phyloP scores from a whole-genome alignment of 2,329 filamentous ascomycete species.

The Sarocladiaceae sp. region DNA sequence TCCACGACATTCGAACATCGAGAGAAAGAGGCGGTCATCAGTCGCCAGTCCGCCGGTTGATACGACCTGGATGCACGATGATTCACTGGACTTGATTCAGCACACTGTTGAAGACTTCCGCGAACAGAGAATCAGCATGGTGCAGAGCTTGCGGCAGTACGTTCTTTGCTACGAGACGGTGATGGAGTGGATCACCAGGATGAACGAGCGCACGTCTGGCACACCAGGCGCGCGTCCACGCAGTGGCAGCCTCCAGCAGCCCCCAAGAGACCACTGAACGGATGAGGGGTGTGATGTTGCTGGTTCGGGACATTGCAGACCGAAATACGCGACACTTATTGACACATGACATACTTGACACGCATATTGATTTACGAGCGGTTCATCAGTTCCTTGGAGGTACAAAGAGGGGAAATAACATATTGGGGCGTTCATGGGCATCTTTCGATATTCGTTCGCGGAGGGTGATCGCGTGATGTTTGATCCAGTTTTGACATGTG shows the following conservation, averaged over 20 bases:
- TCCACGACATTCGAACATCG: conserved; percentile 14
- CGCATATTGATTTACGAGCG: too few species aligned
- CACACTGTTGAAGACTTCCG: conserved; percentile 90
- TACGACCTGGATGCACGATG: conserved; percentile 63
- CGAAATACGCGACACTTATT: too few species aligned
- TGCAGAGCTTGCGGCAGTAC: conserved; percentile 89
- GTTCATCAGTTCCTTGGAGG: too few species aligned
- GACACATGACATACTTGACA: too few species aligned
- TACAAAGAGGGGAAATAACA: not conserved
- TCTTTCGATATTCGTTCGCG: too few species aligned
- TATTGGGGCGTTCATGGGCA: too few species aligned
- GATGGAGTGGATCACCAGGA: conserved; percentile 71
- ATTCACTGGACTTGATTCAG: conserved; percentile 74
- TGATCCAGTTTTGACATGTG: too few species aligned
- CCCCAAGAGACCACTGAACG: not conserved
- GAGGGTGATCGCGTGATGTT: too few species aligned
- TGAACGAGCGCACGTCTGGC: conserved; percentile 30
- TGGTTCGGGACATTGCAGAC: too few species aligned
- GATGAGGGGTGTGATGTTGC: too few species aligned
- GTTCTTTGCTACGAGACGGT: conserved; percentile 96
- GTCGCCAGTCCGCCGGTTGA: conserved; percentile 28
- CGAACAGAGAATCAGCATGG: conserved; percentile 87
- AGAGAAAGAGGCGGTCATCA: conserved; percentile 12
- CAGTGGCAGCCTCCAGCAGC: conserved; percentile 28
- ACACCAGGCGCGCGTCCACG: conserved; percentile 16